A percentile compares a stretch with the other conserved stretches of the same genome.
These are phyloP conservation scores for Epicoccum nigrum DNA, from an alignment of 2,329 filamentous ascomycete species.

Conservation along the genomic window DNA sequence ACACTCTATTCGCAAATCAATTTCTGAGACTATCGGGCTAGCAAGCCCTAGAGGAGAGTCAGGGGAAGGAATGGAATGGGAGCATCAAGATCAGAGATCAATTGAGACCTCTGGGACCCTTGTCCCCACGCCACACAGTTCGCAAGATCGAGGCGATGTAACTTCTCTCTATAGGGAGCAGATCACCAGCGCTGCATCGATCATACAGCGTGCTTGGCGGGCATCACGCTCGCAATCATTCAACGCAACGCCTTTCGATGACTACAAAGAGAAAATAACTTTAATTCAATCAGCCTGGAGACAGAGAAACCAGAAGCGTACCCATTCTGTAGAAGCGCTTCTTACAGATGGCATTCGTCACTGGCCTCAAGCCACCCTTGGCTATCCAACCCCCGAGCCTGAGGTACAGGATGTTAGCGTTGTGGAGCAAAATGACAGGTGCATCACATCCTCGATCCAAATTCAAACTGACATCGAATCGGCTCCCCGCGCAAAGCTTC, in stretches of 20 bases:
- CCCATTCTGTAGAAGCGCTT: slow-evolving; percentile 40
- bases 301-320: slow-evolving; percentile 38
- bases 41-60: slow-evolving; percentile 40
- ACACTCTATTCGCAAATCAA: slow-evolving; percentile 42
- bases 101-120: slow-evolving; percentile 37
- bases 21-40: slow-evolving; percentile 39
- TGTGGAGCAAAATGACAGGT: slow-evolving; percentile 27
- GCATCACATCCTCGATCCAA: slow-evolving; percentile 40
- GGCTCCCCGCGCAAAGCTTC: slow-evolving; percentile 41
- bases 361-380: slow-evolving; percentile 43
- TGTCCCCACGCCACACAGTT: slow-evolving; percentile 35
- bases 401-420: slow-evolving; percentile 29
- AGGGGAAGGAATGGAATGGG: slow-evolving; percentile 37
- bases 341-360: slow-evolving; percentile 40
- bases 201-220: slow-evolving; percentile 47
- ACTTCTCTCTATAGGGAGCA: slow-evolving; percentile 36
- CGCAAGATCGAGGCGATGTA: slow-evolving; percentile 34
- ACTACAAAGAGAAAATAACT: slow-evolving; percentile 49
- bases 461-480: slow-evolving; percentile 43
- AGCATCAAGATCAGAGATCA: slow-evolving; percentile 26
- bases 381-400: slow-evolving; percentile 43
- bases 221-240: slow-evolving; percentile 31
- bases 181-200: slow-evolving; percentile 38
- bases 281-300: slow-evolving; percentile 49
- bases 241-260: slow-evolving; percentile 34